These are phyloP conservation scores for Microdochium nivale DNA, from an alignment of 2,329 filamentous ascomycete species.

Conservation along the genomic window DNA sequence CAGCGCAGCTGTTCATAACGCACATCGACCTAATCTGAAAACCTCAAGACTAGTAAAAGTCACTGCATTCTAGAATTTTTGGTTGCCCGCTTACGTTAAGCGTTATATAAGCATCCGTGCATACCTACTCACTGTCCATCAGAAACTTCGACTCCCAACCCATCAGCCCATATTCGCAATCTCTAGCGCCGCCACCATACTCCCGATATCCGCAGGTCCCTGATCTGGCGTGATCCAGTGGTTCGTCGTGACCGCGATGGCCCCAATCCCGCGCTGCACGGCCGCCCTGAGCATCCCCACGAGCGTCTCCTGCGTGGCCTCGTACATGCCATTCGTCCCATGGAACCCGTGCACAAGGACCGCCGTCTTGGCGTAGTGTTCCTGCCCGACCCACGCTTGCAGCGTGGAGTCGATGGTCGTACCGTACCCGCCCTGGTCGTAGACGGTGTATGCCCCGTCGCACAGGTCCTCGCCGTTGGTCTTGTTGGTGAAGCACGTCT, in stretches of 20 bases:
- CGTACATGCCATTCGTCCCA: constrained; percentile 1
- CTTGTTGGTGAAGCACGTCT: constrained; percentile 2
- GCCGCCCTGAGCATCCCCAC: not conserved
- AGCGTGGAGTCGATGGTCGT: constrained; percentile 3
- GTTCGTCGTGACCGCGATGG: constrained; percentile 1
- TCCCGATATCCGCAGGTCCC: constrained; percentile 2
- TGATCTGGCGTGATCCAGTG: constrained; percentile 2
- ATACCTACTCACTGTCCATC: no score
- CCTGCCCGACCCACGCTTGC: constrained; percentile 1
- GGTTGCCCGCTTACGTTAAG: no score
- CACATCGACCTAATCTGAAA: no score
- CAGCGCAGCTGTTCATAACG: no score
- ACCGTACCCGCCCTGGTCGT: constrained; percentile 2
- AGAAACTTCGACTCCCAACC: no score
- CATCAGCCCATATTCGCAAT: no score
- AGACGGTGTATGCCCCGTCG: constrained; percentile 1
- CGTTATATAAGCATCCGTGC: no score
- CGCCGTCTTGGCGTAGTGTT: constrained; percentile 1
- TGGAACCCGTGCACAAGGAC: constrained; percentile 4
- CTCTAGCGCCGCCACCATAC: not conserved
- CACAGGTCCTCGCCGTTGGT: constrained; percentile 2
- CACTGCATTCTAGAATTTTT: no score
- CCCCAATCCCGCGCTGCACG: constrained; percentile 1
- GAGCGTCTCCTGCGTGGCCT: constrained; percentile 1
- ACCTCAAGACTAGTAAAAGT: no score